Percentiles rank a stretch among this genome's conserved stretches.
Conservation (phyloP, 768 basidiomycete species). For the Suillus discolor region DNA sequence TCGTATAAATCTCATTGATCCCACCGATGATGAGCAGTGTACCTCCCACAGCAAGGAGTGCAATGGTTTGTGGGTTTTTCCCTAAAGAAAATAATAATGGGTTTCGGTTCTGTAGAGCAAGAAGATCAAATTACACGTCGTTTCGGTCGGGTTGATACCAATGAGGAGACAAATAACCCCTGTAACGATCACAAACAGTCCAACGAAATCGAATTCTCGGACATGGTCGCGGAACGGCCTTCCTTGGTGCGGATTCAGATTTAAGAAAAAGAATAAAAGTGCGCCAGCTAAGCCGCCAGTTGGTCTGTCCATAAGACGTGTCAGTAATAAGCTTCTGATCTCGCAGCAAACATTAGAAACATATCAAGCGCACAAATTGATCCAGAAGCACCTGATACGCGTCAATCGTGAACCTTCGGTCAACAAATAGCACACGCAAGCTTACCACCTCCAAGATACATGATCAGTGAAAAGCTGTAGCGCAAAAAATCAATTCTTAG, state of each 20-base stretch:
- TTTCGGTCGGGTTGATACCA: slow-evolving; percentile 40
- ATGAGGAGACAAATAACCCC: slow-evolving; percentile 41
- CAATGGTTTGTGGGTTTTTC: slow-evolving; percentile 36
- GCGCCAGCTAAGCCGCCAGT: slow-evolving; percentile 37
- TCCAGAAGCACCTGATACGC: slow-evolving; percentile 36
- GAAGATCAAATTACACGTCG: slow-evolving; percentile 26
- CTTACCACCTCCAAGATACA: slow-evolving; percentile 43
- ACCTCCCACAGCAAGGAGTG: slow-evolving; percentile 38
- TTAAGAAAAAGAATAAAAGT: slow-evolving; percentile 36
- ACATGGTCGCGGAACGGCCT: slow-evolving; percentile 34
- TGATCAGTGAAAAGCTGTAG: slow-evolving; percentile 36
- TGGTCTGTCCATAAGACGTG: slow-evolving; percentile 25
- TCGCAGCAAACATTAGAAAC: background rate
- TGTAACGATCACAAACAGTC: slow-evolving; percentile 35
- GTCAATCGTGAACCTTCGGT: slow-evolving; percentile 9
- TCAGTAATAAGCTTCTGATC: background rate
- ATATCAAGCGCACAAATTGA: slow-evolving; percentile 33
- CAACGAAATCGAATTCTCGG: slow-evolving; percentile 42
- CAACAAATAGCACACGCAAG: background rate
- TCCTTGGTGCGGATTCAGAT: slow-evolving; percentile 37
- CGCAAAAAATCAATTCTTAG: background rate
- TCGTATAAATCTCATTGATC: slow-evolving; percentile 38
- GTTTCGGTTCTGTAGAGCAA: background rate
- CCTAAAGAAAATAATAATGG: slow-evolving; percentile 17
- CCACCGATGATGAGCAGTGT: slow-evolving; percentile 30